Percentiles rank a stretch among this genome's conserved stretches.
These are phyloP conservation scores for Penicillium rolfsii DNA, from an alignment of 2,329 filamentous ascomycete species.

Conservation along the genomic window DNA sequence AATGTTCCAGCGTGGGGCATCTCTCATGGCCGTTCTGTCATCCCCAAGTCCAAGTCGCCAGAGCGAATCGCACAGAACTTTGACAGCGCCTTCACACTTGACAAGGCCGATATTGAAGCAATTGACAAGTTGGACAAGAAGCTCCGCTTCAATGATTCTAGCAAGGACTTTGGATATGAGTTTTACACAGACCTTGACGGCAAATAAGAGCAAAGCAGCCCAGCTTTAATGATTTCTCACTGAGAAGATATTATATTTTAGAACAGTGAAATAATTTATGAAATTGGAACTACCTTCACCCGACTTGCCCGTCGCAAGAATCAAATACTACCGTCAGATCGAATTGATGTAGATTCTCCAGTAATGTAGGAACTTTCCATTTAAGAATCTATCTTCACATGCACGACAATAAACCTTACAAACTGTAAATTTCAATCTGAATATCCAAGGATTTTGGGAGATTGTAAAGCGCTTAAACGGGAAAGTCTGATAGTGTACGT, in stretches of 20 bases:
- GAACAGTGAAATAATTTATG: too few species aligned
- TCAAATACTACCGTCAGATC: background rate
- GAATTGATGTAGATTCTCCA: too few species aligned
- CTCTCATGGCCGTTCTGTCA: conserved; percentile 47
- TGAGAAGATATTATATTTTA: background rate
- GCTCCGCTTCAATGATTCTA: conserved; percentile 25
- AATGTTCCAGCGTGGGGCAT: conserved; percentile 48
- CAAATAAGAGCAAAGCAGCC: background rate
- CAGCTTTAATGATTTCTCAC: too few species aligned
- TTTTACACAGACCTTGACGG: conserved; percentile 24
- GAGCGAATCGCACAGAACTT: conserved; percentile 39
- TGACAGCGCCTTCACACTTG: conserved; percentile 57
- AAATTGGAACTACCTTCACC: too few species aligned
- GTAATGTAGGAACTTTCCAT: too few species aligned
- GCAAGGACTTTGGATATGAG: conserved; percentile 18
- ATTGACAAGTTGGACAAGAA: conserved; percentile 47
- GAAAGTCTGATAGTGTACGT: too few species aligned
- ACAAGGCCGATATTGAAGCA: conserved; percentile 54
- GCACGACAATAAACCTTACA: too few species aligned
- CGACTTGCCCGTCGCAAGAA: too few species aligned
- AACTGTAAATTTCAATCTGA: too few species aligned
- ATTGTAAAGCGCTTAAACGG: too few species aligned
- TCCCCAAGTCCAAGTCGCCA: conserved; percentile 49
- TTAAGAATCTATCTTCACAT: too few species aligned
- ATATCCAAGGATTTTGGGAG: too few species aligned